Percentiles rank a stretch among this genome's conserved stretches.
These are phyloP conservation scores for Candida hungchunana DNA, from an alignment of 805 yeast genomes.

Conservation along the genomic window DNA sequence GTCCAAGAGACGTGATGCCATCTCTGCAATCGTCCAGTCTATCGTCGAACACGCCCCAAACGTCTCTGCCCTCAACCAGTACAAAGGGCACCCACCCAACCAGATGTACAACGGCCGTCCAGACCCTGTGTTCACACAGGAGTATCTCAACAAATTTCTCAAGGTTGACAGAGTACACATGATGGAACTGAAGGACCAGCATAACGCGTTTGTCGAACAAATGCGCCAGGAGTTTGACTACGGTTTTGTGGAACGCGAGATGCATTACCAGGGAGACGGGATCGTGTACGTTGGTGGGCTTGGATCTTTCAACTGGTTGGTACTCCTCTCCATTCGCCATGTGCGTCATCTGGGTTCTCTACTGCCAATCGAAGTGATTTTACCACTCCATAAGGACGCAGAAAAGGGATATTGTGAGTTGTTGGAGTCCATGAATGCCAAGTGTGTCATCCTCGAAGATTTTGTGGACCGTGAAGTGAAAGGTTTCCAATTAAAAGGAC, in stretches of 20 bases:
- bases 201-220: background rate
- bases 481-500: conserved; percentile 65
- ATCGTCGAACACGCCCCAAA: conserved; percentile 5
- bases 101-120: conserved; percentile 8
- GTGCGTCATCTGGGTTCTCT: conserved; percentile 55
- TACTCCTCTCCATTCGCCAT: conserved; percentile 59
- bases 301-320: conserved; percentile 32
- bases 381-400: conserved; percentile 62
- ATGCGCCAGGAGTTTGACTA: background rate
- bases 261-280: conserved; percentile 32
- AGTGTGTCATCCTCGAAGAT: conserved; percentile 61
- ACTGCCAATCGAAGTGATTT: conserved; percentile 72
- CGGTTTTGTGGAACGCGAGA: background rate
- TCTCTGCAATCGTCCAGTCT: conserved; percentile 1
- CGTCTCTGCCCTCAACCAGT: conserved; percentile 2
- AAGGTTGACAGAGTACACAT: conserved; percentile 2
- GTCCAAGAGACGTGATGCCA: conserved; percentile 1
- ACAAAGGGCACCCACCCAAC: conserved; percentile 2
- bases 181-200: conserved; percentile 1
- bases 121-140: conserved; percentile 30
- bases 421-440: conserved; percentile 57
- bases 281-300: conserved; percentile 60
- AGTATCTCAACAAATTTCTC: conserved; percentile 21
- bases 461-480: conserved; percentile 51
- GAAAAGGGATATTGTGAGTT: conserved; percentile 62